A percentile compares a stretch with the other conserved stretches of the same genome.
Evolutionary conservation across 768 basidiomycete species (phyloP).

Genomic region (Podaxis carcinomalis): DNA sequence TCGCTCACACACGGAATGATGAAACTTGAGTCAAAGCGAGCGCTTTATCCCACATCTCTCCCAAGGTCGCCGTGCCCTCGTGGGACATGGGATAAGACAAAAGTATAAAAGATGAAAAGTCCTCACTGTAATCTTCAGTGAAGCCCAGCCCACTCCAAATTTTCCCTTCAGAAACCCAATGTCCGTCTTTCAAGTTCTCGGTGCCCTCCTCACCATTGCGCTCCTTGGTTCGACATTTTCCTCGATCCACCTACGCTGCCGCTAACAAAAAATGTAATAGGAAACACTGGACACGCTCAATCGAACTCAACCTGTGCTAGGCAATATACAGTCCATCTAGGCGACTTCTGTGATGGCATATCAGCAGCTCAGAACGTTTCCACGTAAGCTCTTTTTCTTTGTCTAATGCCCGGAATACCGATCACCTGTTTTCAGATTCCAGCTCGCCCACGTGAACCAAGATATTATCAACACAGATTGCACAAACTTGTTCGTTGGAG

Average conservation of each 20-base stretch:
- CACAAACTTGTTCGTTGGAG: constrained; percentile 47
- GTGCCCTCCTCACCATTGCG: background rate
- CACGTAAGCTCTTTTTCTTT: constrained; percentile 29
- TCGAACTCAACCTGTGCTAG: constrained; percentile 35
- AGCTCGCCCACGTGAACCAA: constrained; percentile 51
- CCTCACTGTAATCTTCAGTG: background rate
- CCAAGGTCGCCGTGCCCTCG: background rate
- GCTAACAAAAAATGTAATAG: background rate
- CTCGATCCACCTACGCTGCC: background rate
- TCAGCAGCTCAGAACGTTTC: constrained; percentile 44
- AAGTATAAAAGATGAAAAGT: background rate
- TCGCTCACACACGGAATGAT: constrained; percentile 2
- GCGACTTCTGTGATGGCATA: constrained; percentile 57
- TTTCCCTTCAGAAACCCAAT: background rate
- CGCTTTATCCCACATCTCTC: background rate
- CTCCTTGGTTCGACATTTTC: background rate
- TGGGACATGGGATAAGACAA: too few species aligned
- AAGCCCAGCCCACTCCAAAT: background rate
- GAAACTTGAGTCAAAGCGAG: background rate
- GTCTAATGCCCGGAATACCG: background rate
- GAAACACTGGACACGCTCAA: background rate
- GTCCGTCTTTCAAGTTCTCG: background rate
- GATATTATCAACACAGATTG: constrained; percentile 48
- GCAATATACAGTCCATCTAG: constrained; percentile 41
- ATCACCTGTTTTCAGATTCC: constrained; percentile 35